phyloP scores from a whole-genome alignment of 768 basidiomycete genomes.

The Lentinula raphanica region DNA sequence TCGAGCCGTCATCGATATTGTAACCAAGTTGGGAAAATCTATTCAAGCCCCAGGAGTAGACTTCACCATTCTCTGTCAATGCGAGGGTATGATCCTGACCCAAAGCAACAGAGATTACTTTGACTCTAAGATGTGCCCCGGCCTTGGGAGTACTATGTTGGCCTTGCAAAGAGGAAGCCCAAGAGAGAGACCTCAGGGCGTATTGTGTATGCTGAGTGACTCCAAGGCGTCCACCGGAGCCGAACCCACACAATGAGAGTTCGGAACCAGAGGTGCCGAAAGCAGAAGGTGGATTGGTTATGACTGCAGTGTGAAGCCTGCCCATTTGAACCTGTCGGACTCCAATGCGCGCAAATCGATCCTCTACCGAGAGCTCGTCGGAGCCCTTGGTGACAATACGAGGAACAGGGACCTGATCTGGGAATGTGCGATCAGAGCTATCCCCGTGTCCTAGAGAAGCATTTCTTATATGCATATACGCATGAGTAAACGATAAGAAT shows the following conservation, averaged over 20 bases:
- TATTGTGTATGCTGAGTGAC: conserved; percentile 76
- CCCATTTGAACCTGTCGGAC: conserved; percentile 76
- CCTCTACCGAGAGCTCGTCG: conserved; percentile 22
- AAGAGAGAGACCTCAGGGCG: conserved; percentile 53
- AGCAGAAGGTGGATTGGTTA: neutral
- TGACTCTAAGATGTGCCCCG: conserved; percentile 20
- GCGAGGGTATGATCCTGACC: conserved; percentile 95
- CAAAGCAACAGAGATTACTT: conserved; percentile 65
- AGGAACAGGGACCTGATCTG: conserved; percentile 67
- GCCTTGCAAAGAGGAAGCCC: conserved; percentile 29
- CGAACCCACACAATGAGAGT: conserved; percentile 84
- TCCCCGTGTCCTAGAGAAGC: conserved; percentile 85
- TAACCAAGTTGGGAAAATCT: conserved; percentile 90
- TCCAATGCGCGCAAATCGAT: conserved; percentile 57
- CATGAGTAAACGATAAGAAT: neutral
- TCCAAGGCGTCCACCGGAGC: conserved; percentile 79
- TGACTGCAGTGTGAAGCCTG: conserved; percentile 77
- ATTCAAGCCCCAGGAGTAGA: conserved; percentile 88
- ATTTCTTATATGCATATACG: conserved; percentile 57
- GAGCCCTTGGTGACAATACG: neutral
- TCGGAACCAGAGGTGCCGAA: conserved; percentile 42
- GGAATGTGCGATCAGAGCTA: conserved; percentile 67
- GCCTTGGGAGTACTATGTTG: neutral
- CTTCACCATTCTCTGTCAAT: conserved; percentile 73
- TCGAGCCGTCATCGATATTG: conserved; percentile 50